phyloP scores from a whole-genome alignment of 495 filamentous ascomycete species.

The Tetracladium marchalianum region DNA sequence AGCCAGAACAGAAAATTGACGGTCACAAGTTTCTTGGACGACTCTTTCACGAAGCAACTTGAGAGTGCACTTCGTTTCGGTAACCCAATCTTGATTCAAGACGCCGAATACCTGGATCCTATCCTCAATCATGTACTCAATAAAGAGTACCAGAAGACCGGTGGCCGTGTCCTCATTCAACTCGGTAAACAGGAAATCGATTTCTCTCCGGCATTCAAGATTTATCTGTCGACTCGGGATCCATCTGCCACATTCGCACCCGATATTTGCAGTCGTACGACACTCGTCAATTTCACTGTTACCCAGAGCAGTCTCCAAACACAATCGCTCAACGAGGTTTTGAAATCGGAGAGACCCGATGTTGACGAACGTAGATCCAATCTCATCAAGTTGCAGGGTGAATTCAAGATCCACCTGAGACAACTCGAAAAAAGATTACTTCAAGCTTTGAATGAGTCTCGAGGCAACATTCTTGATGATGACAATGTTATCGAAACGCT shows the following conservation, averaged over 20 bases:
- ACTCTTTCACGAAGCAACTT: conserved; percentile 94
- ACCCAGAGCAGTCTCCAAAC: conserved; percentile 98
- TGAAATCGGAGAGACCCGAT: conserved; percentile 95
- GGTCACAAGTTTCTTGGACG: conserved; percentile 95
- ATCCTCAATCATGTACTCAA: conserved; percentile 98
- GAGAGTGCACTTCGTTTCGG: conserved; percentile 96
- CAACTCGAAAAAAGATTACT: conserved; percentile 93
- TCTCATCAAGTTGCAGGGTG: conserved; percentile 94
- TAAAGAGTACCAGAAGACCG: conserved; percentile 99
- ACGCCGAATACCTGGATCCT: conserved; percentile 93
- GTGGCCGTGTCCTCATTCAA: conserved; percentile 94
- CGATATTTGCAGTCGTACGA: conserved; percentile 95
- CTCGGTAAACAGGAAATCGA: conserved; percentile 98
- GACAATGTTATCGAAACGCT: conserved; percentile 97
- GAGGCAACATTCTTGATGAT: conserved; percentile 96
- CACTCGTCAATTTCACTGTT: conserved; percentile 98
- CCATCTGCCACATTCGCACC: conserved; percentile 95
- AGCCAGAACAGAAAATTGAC: conserved; percentile 89
- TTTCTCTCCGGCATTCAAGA: conserved; percentile 93
- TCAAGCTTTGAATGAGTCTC: conserved; percentile 92
- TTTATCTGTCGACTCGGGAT: conserved; percentile 92
- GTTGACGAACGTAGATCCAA: conserved; percentile 96
- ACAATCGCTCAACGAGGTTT: conserved; percentile 89
- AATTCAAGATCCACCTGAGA: conserved; percentile 94
- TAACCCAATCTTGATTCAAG: conserved; percentile 96